Base-by-base conservation (phyloP, 75 land plant species). In the Azolla pinnata region DNA sequence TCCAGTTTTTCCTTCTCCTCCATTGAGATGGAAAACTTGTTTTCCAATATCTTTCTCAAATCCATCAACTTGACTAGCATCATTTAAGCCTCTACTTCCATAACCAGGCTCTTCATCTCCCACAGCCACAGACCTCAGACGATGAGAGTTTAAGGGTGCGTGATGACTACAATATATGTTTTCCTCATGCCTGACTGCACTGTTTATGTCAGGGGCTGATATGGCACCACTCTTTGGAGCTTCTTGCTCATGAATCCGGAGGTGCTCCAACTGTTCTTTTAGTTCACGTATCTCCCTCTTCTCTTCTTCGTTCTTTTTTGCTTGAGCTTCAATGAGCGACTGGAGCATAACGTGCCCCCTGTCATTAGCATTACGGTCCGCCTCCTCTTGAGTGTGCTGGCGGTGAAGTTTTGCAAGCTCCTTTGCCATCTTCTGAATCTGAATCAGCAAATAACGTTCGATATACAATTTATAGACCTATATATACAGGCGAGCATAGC, bases 341-440 rank as follows among this genome's bases (percentile, higher is more conserved):
- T 45, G 54, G 1, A 55, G 38, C 19, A 33, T 51, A 18, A 33
- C 4, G 35, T 26, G 56, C 12, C 28, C 42, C 20, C 40, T 44
- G 31, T 63, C 60, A 29, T 44, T 51, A 14, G 32, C 33, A 2
- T n/a, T 19, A 20, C 24, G 24, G 5, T 58, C 20, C 5, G 34
- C 18, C 19, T 33, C 27, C 21, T 19, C 69, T 60, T 59, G 61
- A 16, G 33, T 28, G 12, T 8, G 53, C n/a, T 45, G 48, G 20
- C 35, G 63, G 29, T 67, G 59, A 14, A 70, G 33, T 25, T 46
- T 63, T 14, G 68, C 60, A 28, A 70, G 60, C 38, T 70, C 72
- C 44, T 64, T 70, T 4, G 68, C 72, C 67, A 70, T 51, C 60
- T 46, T 60, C 53, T 66, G 26, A n/a, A 70, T 68, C 72, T 70